Evolutionary conservation across 176 grass and related monocot species (phyloP).

Genomic region (Thalia dealbata): DNA sequence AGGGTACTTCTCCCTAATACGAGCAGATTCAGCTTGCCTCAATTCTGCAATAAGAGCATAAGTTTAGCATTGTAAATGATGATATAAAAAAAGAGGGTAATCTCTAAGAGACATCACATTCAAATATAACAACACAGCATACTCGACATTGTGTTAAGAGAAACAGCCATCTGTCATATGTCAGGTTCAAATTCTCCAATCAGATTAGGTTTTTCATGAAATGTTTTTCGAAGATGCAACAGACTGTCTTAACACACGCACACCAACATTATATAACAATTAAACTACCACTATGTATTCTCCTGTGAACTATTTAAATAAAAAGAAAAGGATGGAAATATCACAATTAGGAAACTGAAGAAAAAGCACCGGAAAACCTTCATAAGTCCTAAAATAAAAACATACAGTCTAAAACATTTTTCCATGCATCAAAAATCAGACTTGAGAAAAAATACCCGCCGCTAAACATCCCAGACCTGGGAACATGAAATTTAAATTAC

Average conservation of each 20-base stretch:
- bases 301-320: neutral
- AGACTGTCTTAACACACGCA: neutral
- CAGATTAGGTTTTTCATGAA: neutral
- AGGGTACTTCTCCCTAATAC: slow-evolving; percentile 86
- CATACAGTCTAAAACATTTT: neutral
- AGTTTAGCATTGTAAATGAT: neutral
- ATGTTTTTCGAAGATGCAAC: neutral
- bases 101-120: neutral
- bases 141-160: neutral
- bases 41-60: slow-evolving; percentile 32
- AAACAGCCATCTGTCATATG: neutral
- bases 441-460: neutral
- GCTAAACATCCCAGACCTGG: neutral
- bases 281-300: neutral
- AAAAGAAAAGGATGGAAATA: neutral
- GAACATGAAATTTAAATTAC: too few species aligned
- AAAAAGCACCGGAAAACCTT: too few species aligned
- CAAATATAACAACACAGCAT: neutral
- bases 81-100: neutral
- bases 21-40: slow-evolving; percentile 68
- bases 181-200: neutral
- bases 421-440: neutral
- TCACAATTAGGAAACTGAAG: too few species aligned
- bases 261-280: neutral
- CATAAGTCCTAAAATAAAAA: too few species aligned